Conservation (phyloP, 1,139 yeast species). For the Scheffersomyces quercinus region DNA sequence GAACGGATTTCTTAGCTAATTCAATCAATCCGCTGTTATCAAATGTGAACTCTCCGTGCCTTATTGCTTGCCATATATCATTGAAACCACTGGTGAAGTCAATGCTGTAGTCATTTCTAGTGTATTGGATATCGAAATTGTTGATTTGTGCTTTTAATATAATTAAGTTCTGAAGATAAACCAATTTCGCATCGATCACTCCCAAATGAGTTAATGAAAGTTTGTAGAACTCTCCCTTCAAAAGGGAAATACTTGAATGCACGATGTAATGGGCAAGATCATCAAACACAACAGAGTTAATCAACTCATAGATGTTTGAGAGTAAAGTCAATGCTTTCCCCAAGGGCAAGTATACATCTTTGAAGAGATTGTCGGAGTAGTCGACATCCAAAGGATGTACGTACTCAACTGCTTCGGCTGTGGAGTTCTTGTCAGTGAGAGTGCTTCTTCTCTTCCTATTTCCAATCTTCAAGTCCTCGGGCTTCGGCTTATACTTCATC, state of each 20-base stretch:
- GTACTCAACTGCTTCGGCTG: not conserved
- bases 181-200: constrained; percentile 61
- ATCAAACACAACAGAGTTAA: constrained; percentile 77
- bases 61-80: constrained; percentile 53
- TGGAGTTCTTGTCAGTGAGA: not conserved
- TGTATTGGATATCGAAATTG: constrained; percentile 78
- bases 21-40: constrained; percentile 51
- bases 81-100: constrained; percentile 76
- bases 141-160: constrained; percentile 70
- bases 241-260: constrained; percentile 67
- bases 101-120: constrained; percentile 68
- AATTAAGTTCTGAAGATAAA: constrained; percentile 70
- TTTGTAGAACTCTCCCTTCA: constrained; percentile 52
- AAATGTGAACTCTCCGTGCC: constrained; percentile 34
- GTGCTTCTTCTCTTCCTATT: constrained; percentile 4
- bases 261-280: constrained; percentile 87
- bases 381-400: constrained; percentile 30
- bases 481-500: constrained; percentile 63
- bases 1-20: constrained; percentile 69
- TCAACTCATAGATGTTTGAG: constrained; percentile 76
- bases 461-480: constrained; percentile 60
- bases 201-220: constrained; percentile 40
- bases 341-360: constrained; percentile 72
- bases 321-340: constrained; percentile 68
- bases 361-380: constrained; percentile 41